Evolutionary conservation across 2,329 filamentous ascomycete genomes (phyloP).

Genomic region (Fusarium scirpi): DNA sequence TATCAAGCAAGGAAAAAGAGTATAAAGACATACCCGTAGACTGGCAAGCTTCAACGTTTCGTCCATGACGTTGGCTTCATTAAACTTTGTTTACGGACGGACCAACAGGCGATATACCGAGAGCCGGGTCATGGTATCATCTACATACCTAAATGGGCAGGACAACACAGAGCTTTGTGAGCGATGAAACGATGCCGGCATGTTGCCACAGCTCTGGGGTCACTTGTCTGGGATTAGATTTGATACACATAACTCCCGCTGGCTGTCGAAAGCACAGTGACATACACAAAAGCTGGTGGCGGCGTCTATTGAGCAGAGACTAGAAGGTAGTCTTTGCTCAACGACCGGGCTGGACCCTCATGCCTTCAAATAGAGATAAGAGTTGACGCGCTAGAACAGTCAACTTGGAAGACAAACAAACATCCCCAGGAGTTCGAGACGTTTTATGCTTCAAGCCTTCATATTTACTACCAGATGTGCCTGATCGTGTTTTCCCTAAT

Average conservation of each 20-base stretch:
- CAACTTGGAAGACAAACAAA: constrained; percentile 9
- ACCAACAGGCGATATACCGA: neutral
- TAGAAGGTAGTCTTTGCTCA: constrained; percentile 11
- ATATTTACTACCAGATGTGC: neutral
- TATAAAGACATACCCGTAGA: constrained; percentile 52
- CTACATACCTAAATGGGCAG: constrained; percentile 11
- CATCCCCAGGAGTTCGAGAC: constrained; percentile 7
- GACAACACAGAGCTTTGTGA: neutral
- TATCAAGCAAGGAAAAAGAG: constrained; percentile 70
- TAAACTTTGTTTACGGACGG: constrained; percentile 11
- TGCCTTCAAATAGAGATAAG: constrained; percentile 28
- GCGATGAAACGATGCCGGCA: constrained; percentile 11
- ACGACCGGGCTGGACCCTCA: constrained; percentile 28
- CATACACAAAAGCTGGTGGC: constrained; percentile 4
- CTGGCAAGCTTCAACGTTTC: constrained; percentile 1
- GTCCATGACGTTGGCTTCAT: constrained; percentile 18
- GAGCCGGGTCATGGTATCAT: constrained; percentile 8
- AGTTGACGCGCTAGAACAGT: constrained; percentile 19
- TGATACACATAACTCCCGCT: constrained; percentile 7
- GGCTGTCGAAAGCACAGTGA: constrained; percentile 6
- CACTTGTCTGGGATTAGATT: neutral
- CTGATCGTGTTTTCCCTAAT: constrained; percentile 4
- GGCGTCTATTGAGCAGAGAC: constrained; percentile 33
- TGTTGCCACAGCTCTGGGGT: neutral
- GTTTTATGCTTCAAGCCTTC: constrained; percentile 16